Percentiles rank a stretch among this genome's conserved stretches.
phyloP scores from a whole-genome alignment of 2,329 filamentous ascomycete genomes.

The Colletotrichum lini region DNA sequence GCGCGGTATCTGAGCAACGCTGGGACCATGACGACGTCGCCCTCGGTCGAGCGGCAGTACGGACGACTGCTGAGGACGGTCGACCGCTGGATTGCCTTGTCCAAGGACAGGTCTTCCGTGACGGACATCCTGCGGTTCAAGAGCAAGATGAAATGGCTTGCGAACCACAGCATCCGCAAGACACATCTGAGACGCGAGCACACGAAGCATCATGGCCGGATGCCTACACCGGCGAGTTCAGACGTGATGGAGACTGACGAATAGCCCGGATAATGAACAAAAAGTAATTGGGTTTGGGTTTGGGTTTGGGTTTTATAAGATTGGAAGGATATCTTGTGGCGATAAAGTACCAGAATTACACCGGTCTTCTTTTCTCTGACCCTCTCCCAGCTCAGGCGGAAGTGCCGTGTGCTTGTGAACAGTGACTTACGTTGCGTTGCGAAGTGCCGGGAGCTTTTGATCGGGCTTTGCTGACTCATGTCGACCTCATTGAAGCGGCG shows the following conservation, averaged over 20 bases:
- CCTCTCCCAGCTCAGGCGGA: too few relatives aligned
- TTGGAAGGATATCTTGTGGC: too few relatives aligned
- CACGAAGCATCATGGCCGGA: neutral
- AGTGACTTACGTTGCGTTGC: too few relatives aligned
- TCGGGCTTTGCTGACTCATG: too few relatives aligned
- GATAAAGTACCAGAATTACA: too few relatives aligned
- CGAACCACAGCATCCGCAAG: neutral
- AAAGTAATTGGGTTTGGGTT: neutral
- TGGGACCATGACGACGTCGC: too few relatives aligned
- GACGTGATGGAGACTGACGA: neutral
- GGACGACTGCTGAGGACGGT: neutral
- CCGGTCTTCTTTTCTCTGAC: too few relatives aligned
- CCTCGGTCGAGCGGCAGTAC: neutral
- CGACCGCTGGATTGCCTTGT: conserved; percentile 8
- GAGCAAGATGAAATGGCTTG: neutral
- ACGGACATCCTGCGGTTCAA: neutral
- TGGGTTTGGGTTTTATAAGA: neutral
- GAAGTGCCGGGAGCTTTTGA: too few relatives aligned
- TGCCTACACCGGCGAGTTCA: neutral
- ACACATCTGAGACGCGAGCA: neutral
- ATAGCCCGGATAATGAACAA: neutral
- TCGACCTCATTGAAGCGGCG: too few relatives aligned
- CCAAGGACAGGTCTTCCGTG: neutral
- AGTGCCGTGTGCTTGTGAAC: too few relatives aligned
- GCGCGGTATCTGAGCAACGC: neutral